These are phyloP conservation scores for Polygonum maritimum DNA, from an alignment of 148 eudicot genomes.

Conservation along the genomic window DNA sequence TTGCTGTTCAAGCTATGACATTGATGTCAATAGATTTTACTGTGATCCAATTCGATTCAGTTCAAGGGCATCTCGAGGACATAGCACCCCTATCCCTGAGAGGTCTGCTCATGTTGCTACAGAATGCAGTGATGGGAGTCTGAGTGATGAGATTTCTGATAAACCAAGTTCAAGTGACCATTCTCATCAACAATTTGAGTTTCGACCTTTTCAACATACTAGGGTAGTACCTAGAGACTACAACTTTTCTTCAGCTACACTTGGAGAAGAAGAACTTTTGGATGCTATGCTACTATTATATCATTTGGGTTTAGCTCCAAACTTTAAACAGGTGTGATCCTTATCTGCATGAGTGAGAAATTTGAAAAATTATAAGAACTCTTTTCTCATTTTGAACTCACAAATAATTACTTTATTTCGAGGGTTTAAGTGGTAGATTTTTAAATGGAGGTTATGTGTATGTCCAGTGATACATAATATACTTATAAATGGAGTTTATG, in stretches of 20 bases:
- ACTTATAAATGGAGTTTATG: neutral
- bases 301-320: conserved; percentile 87
- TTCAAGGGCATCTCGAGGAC: conserved; percentile 60
- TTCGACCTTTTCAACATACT: conserved; percentile 52
- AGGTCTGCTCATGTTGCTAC: conserved; percentile 75
- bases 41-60: conserved; percentile 46
- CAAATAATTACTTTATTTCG: neutral
- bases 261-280: conserved; percentile 88
- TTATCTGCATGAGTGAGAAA: neutral
- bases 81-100: conserved; percentile 59
- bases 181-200: conserved; percentile 61
- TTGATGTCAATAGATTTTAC: conserved; percentile 44
- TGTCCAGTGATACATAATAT: neutral
- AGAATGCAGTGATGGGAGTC: conserved; percentile 67
- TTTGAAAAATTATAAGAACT: neutral
- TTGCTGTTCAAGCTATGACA: conserved; percentile 73
- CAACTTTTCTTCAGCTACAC: conserved; percentile 49
- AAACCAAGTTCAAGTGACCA: conserved; percentile 91
- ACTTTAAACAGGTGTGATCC: conserved; percentile 67
- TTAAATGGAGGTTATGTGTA: neutral
- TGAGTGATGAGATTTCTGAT: conserved; percentile 81
- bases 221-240: conserved; percentile 48
- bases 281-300: conserved; percentile 83
- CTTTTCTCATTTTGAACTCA: neutral
- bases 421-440: too few relatives aligned